Evolutionary conservation across 176 grass and related monocot species (phyloP).

Genomic region (Puya raimondii): DNA sequence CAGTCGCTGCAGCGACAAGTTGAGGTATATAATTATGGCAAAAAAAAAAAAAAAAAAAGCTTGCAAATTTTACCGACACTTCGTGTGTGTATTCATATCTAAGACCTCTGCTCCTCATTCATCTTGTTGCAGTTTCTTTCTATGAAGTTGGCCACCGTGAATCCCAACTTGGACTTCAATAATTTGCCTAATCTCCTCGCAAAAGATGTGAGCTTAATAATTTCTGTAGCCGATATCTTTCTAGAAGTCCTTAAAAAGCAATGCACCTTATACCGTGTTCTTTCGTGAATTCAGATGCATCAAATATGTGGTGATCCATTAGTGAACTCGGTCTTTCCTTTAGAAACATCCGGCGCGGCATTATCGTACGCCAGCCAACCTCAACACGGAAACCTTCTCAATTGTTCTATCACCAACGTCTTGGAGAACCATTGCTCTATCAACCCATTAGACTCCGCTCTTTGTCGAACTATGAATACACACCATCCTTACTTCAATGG

Average conservation of each 20-base stretch:
- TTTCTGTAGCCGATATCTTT: constrained; percentile 11
- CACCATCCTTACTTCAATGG: constrained; percentile 54
- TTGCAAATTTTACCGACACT: constrained; percentile 8
- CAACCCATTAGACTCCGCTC: constrained; percentile 31
- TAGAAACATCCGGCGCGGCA: constrained; percentile 58
- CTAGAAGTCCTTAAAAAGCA: background rate
- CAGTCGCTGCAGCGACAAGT: constrained; percentile 98
- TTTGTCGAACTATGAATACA: constrained; percentile 24
- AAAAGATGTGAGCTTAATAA: constrained; percentile 69
- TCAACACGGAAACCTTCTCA: constrained; percentile 44
- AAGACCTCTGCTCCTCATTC: constrained; percentile 18
- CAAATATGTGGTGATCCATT: constrained; percentile 43
- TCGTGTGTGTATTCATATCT: constrained; percentile 6
- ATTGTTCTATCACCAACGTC: constrained; percentile 37
- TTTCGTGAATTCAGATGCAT: constrained; percentile 54
- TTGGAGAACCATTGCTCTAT: constrained; percentile 51
- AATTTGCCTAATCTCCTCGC: constrained; percentile 69
- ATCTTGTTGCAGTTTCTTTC: constrained; percentile 80
- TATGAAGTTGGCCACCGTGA: constrained; percentile 98
- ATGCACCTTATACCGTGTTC: constrained; percentile 11
- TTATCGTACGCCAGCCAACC: constrained; percentile 44
- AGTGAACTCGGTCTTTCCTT: constrained; percentile 55
- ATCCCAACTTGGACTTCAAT: constrained; percentile 95
- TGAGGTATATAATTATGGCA: constrained; percentile 50
- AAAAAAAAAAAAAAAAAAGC: constrained; percentile 19